These are phyloP conservation scores for Sphaerobolus stellatus DNA, from an alignment of 1,284 basidiomycete genomes.

Conservation along the genomic window DNA sequence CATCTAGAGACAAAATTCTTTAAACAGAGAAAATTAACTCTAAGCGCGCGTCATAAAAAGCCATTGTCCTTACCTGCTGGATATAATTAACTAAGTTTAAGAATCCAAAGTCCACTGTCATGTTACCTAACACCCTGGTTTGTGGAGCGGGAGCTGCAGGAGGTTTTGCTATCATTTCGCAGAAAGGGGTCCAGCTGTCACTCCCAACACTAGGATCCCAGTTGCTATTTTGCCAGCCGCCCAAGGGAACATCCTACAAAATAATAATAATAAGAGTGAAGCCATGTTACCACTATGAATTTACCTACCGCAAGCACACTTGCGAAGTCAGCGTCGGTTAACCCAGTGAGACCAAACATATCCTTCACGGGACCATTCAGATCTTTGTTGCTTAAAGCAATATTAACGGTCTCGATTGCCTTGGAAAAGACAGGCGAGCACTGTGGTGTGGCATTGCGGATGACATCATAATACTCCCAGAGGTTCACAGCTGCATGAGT, in stretches of 20 bases:
- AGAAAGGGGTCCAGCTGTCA: slow-evolving; percentile 70
- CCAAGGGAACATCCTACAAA: slow-evolving; percentile 40
- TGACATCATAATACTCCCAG: slow-evolving; percentile 43
- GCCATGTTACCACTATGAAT: slow-evolving; percentile 26
- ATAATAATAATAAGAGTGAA: not conserved
- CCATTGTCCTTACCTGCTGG: slow-evolving; percentile 49
- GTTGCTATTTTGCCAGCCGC: slow-evolving; percentile 59
- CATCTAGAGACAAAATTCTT: slow-evolving; percentile 65
- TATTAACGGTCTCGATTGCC: slow-evolving; percentile 62
- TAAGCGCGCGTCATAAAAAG: not conserved
- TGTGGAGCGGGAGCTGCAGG: slow-evolving; percentile 1
- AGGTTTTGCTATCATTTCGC: slow-evolving; percentile 45
- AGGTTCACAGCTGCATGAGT: slow-evolving; percentile 29
- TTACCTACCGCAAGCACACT: slow-evolving; percentile 59
- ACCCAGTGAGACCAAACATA: slow-evolving; percentile 68
- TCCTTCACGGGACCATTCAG: slow-evolving; percentile 56
- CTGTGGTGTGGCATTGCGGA: slow-evolving; percentile 39
- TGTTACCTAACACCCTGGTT: slow-evolving; percentile 30
- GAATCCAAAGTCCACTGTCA: slow-evolving; percentile 56
- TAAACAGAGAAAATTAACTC: not conserved
- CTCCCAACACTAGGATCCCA: slow-evolving; percentile 77
- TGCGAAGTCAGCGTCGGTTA: slow-evolving; percentile 81
- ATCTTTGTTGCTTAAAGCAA: slow-evolving; percentile 43
- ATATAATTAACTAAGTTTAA: slow-evolving; percentile 79
- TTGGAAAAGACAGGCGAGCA: slow-evolving; percentile 7